A percentile compares a stretch with the other conserved stretches of the same genome.
These are phyloP conservation scores for Solanum sparsipilum DNA, from an alignment of 257 asterid species.

Conservation along the genomic window DNA sequence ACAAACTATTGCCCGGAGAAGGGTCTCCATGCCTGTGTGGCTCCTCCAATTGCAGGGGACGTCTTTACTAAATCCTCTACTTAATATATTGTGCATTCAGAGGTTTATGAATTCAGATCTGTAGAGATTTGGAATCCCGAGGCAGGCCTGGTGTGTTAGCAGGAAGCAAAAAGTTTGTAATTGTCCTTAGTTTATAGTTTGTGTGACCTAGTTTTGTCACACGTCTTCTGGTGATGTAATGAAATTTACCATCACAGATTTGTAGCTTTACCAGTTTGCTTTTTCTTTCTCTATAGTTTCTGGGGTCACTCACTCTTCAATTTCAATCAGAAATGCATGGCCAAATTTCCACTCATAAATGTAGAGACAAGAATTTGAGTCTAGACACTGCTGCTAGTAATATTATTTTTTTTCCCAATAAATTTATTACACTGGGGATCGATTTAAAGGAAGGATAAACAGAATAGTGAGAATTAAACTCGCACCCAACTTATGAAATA, in stretches of 20 bases:
- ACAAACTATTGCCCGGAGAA: conserved; percentile 55
- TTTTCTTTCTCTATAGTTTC: neutral
- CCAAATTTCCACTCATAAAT: neutral
- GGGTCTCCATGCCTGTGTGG: conserved; percentile 81
- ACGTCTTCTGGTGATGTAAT: neutral
- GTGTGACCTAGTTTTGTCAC: neutral
- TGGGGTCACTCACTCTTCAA: neutral
- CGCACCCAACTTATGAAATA: neutral
- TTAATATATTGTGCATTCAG: neutral
- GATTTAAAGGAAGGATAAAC: neutral
- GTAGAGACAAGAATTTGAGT: neutral
- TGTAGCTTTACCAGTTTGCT: neutral
- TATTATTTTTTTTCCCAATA: neutral
- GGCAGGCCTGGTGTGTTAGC: neutral
- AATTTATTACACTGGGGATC: neutral
- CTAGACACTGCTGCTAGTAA: neutral
- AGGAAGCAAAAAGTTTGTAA: neutral
- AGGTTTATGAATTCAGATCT: neutral
- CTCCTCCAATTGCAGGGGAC: conserved; percentile 84
- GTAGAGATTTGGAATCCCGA: neutral
- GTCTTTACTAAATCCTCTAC: conserved; percentile 34
- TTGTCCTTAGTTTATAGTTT: neutral
- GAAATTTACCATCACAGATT: neutral
- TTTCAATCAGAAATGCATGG: neutral
- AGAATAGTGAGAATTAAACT: neutral